Evolutionary conservation across 305 asterid genomes (phyloP).

Genomic region (Caryopteris hybrid): DNA sequence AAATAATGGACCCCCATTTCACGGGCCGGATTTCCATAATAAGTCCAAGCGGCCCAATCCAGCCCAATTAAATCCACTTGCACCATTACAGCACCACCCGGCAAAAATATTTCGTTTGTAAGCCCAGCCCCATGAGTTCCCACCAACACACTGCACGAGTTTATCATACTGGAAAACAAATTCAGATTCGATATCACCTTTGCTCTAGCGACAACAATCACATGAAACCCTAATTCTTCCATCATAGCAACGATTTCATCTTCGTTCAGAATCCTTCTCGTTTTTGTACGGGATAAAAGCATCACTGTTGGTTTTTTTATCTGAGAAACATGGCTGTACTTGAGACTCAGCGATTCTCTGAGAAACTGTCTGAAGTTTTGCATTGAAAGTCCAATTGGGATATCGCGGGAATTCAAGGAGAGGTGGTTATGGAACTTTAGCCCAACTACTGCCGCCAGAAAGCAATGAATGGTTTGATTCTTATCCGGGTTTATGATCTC

Average conservation of each 20-base stretch:
- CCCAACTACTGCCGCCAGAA: constrained; percentile 59
- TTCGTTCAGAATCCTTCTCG: constrained; percentile 56
- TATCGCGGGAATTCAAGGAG: constrained; percentile 26
- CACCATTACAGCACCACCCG: constrained; percentile 56
- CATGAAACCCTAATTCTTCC: constrained; percentile 57
- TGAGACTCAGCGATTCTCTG: constrained; percentile 23
- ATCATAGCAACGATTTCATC: constrained; percentile 44
- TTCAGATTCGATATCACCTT: constrained; percentile 34
- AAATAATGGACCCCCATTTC: constrained; percentile 57
- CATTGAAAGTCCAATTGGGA: constrained; percentile 31
- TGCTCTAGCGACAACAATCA: constrained; percentile 37
- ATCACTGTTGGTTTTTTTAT: constrained; percentile 37
- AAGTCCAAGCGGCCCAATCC: constrained; percentile 62
- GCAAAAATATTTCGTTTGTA: constrained; percentile 67
- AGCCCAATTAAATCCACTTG: constrained; percentile 64
- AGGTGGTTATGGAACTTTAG: constrained; percentile 48
- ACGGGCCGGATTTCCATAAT: constrained; percentile 56
- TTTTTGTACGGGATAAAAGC: constrained; percentile 44
- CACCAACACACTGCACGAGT: constrained; percentile 64
- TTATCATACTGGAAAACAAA: constrained; percentile 36
- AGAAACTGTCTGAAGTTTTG: constrained; percentile 30
- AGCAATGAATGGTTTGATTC: constrained; percentile 58
- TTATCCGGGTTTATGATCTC: constrained; percentile 41
- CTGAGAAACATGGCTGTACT: constrained; percentile 30
- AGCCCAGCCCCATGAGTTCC: constrained; percentile 90